phyloP scores from a whole-genome alignment of 2,329 filamentous ascomycete species.

The Conoideocrella luteorostrata region DNA sequence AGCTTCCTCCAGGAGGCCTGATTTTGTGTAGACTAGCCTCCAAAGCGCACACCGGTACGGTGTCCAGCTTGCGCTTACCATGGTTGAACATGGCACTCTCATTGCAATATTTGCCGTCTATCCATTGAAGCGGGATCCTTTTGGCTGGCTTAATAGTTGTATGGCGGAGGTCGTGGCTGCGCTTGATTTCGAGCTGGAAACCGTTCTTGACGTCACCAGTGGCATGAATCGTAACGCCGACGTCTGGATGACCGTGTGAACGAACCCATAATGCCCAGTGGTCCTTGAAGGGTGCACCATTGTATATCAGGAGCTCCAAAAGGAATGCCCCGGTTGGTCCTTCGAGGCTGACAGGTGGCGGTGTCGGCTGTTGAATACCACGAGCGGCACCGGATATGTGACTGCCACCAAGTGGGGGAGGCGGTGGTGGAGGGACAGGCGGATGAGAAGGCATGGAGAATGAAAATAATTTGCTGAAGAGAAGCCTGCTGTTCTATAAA shows the following conservation, averaged over 20 bases:
- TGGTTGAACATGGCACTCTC: conserved; percentile 21
- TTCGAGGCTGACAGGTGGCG: conserved; percentile 6
- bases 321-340: conserved; percentile 17
- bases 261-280: conserved; percentile 28
- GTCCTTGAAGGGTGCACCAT: conserved; percentile 26
- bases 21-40: conserved; percentile 17
- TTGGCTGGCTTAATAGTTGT: conserved; percentile 13
- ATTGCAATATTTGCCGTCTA: conserved; percentile 17
- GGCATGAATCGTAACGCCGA: conserved; percentile 24
- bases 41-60: conserved; percentile 19
- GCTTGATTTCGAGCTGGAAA: conserved; percentile 24
- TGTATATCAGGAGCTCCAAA: conserved; percentile 24
- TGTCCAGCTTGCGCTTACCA: conserved; percentile 14
- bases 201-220: conserved; percentile 24
- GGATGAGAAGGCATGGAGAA: conserved; percentile 1
- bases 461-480: not conserved
- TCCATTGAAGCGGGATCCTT: conserved; percentile 24
- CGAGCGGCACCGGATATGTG: not conserved
- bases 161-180: conserved; percentile 16
- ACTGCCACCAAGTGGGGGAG: not conserved
- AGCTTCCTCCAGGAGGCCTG: conserved; percentile 12
- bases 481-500: too few relatives aligned
- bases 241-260: conserved; percentile 11
- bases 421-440: not conserved
- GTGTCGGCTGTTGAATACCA: not conserved